phyloP scores from a whole-genome alignment of 176 grass and related monocot genomes.

The Cocos nucifera region DNA sequence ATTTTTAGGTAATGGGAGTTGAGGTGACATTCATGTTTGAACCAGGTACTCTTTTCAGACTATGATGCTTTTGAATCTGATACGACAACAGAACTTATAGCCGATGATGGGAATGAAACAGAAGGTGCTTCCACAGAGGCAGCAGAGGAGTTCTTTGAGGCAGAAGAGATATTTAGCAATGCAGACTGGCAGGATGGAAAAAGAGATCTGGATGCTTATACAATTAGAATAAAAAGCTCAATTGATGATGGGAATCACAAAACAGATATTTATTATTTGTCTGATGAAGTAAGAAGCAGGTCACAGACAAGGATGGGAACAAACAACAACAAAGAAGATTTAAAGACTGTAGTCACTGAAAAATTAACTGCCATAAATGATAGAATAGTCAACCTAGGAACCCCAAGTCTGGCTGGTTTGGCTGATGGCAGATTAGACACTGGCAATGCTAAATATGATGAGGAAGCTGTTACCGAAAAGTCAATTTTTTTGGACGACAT shows the following conservation, averaged over 20 bases:
- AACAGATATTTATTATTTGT: slow-evolving; percentile 15
- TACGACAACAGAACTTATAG: slow-evolving; percentile 40
- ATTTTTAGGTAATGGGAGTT: slow-evolving; percentile 18
- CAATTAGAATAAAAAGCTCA: slow-evolving; percentile 29
- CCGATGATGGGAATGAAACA: slow-evolving; percentile 71
- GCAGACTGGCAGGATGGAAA: slow-evolving; percentile 54
- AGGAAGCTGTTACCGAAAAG: slow-evolving; percentile 30
- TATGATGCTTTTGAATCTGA: slow-evolving; percentile 56
- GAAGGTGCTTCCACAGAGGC: slow-evolving; percentile 71
- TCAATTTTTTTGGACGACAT: slow-evolving; percentile 38
- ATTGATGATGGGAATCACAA: slow-evolving; percentile 23
- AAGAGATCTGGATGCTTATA: slow-evolving; percentile 55
- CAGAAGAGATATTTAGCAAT: slow-evolving; percentile 69
- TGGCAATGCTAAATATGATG: not conserved
- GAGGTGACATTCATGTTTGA: slow-evolving; percentile 23
- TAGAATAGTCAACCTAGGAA: slow-evolving; percentile 4
- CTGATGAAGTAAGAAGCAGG: slow-evolving; percentile 22
- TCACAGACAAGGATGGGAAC: slow-evolving; percentile 19
- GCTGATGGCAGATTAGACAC: not conserved
- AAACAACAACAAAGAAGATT: slow-evolving; percentile 28
- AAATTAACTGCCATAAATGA: slow-evolving; percentile 23
- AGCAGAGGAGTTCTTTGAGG: slow-evolving; percentile 89
- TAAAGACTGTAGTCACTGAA: slow-evolving; percentile 35
- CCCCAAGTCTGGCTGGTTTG: not conserved
- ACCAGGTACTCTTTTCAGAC: slow-evolving; percentile 75